Conservation (phyloP, 495 filamentous ascomycete genomes). For the Aspergillus bridgeri region DNA sequence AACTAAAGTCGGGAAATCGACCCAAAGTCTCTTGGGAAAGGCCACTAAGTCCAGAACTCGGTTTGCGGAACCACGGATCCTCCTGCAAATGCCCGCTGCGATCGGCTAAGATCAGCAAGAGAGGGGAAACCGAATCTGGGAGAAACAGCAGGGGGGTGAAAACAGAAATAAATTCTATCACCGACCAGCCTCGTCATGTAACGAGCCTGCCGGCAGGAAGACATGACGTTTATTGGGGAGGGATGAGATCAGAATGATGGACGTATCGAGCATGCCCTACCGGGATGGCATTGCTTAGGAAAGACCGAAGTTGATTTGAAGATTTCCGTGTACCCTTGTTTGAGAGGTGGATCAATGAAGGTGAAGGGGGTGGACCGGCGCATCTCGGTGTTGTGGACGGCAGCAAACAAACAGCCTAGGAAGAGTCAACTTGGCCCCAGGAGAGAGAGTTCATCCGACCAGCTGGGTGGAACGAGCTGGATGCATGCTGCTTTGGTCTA, state of each 20-base stretch:
- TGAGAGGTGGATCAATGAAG: neutral
- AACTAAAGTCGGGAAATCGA: conserved; percentile 4
- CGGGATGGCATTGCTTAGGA: neutral
- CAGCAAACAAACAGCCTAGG: conserved; percentile 1
- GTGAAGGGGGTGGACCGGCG: conserved; percentile 3
- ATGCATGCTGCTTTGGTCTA: neutral
- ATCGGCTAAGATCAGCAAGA: conserved; percentile 17
- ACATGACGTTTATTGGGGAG: neutral
- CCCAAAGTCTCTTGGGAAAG: conserved; percentile 3
- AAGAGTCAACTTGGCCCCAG: neutral
- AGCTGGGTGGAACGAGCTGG: neutral
- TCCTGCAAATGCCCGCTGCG: conserved; percentile 19
- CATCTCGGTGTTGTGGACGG: conserved; percentile 12
- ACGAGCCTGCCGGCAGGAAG: neutral
- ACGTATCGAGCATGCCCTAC: neutral
- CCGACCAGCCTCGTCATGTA: neutral
- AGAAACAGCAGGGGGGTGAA: neutral
- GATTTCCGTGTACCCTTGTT: neutral
- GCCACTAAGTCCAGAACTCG: conserved; percentile 17
- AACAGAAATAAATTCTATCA: neutral
- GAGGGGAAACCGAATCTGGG: neutral
- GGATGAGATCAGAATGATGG: neutral
- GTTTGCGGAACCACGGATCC: conserved; percentile 20
- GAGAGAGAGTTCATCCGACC: neutral
- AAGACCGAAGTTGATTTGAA: neutral